Evolutionary conservation across 148 eudicot genomes (phyloP).

Genomic region (Chenopodium suecicum): DNA sequence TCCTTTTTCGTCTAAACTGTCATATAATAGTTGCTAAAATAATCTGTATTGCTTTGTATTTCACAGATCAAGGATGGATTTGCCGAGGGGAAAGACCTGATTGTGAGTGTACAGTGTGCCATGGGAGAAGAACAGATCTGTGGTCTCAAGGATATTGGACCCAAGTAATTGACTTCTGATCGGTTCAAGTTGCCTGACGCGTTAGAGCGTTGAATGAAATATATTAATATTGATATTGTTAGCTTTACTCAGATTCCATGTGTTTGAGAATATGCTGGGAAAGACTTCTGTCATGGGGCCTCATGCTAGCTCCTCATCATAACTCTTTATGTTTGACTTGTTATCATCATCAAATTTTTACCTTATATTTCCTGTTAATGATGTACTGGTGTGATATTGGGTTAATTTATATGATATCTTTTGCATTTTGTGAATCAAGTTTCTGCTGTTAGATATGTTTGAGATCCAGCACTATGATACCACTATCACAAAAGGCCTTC

Average conservation of each 20-base stretch:
- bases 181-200: neutral
- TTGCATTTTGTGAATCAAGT: neutral
- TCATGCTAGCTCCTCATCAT: neutral
- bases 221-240: neutral
- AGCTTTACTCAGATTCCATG: neutral
- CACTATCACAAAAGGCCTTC: too few relatives aligned
- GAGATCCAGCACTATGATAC: too few relatives aligned
- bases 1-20: too few relatives aligned
- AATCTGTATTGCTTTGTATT: neutral
- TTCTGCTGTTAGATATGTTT: neutral
- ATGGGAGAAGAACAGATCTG: constrained; percentile 73
- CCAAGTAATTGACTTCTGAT: constrained; percentile 30
- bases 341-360: neutral
- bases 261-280: neutral
- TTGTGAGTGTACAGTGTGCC: constrained; percentile 56
- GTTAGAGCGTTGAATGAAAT: neutral
- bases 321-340: neutral
- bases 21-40: neutral
- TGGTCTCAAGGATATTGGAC: constrained; percentile 57
- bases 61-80: constrained; percentile 59
- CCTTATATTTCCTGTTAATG: neutral
- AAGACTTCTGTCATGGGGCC: neutral
- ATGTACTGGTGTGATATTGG: neutral
- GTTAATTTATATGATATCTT: neutral
- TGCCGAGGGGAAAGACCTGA: constrained; percentile 57